phyloP scores from a whole-genome alignment of 805 yeast genomes.

The Cyberlindnera euphorbiiphila region DNA sequence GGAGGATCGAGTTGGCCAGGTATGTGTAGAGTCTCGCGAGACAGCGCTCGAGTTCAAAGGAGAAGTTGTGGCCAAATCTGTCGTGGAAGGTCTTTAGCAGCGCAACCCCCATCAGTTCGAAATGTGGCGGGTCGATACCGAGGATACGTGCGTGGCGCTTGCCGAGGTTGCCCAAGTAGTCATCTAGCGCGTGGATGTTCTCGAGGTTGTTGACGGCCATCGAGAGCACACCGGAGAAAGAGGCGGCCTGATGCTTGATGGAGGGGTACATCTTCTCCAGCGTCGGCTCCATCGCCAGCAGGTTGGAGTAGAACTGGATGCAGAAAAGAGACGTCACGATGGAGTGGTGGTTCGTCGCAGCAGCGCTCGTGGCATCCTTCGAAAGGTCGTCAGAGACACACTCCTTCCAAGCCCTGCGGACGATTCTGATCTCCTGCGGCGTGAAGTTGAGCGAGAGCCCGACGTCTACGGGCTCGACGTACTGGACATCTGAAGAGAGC shows the following conservation, averaged over 20 bases:
- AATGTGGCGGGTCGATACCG: conserved; percentile 66
- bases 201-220: conserved; percentile 64
- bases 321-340: conserved; percentile 63
- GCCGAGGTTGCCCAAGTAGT: conserved; percentile 58
- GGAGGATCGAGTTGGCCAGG: conserved; percentile 62
- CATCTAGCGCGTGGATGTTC: conserved; percentile 52
- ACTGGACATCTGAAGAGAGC: conserved; percentile 21
- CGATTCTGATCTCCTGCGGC: conserved; percentile 31
- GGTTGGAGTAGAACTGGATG: conserved; percentile 69
- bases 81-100: conserved; percentile 64
- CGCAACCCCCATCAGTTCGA: conserved; percentile 71
- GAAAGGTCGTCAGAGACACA: conserved; percentile 34
- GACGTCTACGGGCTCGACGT: conserved; percentile 14
- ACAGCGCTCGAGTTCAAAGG: conserved; percentile 57
- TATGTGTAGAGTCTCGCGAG: conserved; percentile 72
- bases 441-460: conserved; percentile 30
- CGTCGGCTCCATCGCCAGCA: conserved; percentile 55
- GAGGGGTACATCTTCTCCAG: conserved; percentile 69
- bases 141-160: conserved; percentile 72
- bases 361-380: conserved; percentile 11
- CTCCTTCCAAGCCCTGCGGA: conserved; percentile 36
- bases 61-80: conserved; percentile 49
- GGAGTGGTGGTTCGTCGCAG: conserved; percentile 23
- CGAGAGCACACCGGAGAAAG: conserved; percentile 75
- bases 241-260: conserved; percentile 71